These are phyloP conservation scores for Bruguiera parviflora DNA, from an alignment of 345 rosid genomes.

Conservation along the genomic window DNA sequence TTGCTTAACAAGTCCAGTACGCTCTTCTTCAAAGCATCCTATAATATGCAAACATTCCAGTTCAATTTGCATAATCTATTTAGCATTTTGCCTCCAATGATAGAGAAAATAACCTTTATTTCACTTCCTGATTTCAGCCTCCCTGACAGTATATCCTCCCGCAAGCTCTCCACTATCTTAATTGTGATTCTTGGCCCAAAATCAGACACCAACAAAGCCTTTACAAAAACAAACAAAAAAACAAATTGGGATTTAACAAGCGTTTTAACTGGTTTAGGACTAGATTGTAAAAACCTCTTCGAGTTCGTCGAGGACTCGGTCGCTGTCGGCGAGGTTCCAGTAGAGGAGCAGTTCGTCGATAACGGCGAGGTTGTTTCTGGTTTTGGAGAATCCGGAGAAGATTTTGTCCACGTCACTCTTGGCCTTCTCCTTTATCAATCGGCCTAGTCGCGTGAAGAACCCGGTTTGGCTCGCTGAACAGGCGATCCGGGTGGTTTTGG, in stretches of 20 bases:
- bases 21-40: constrained; percentile 81
- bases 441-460: constrained; percentile 82
- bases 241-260: not conserved
- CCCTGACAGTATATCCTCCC: constrained; percentile 76
- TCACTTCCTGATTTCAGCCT: constrained; percentile 88
- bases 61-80: not conserved
- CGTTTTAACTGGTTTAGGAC: not conserved
- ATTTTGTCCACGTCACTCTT: constrained; percentile 90
- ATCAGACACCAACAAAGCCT: constrained; percentile 88
- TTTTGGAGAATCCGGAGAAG: constrained; percentile 87
- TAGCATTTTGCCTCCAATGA: not conserved
- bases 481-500: constrained; percentile 35
- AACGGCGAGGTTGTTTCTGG: constrained; percentile 87
- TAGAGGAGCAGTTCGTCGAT: constrained; percentile 86
- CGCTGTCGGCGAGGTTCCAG: constrained; percentile 94
- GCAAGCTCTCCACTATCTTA: constrained; percentile 80
- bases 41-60: not conserved
- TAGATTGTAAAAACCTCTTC: constrained; percentile 64
- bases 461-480: constrained; percentile 79
- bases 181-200: constrained; percentile 87
- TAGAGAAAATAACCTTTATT: constrained; percentile 54
- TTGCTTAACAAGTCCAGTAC: constrained; percentile 65
- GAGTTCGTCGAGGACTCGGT: constrained; percentile 84
- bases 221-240: not conserved
- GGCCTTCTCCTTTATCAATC: constrained; percentile 87